Evolutionary conservation across 139 green algal genomes (phyloP).

Genomic region (Micromonas commoda): DNA sequence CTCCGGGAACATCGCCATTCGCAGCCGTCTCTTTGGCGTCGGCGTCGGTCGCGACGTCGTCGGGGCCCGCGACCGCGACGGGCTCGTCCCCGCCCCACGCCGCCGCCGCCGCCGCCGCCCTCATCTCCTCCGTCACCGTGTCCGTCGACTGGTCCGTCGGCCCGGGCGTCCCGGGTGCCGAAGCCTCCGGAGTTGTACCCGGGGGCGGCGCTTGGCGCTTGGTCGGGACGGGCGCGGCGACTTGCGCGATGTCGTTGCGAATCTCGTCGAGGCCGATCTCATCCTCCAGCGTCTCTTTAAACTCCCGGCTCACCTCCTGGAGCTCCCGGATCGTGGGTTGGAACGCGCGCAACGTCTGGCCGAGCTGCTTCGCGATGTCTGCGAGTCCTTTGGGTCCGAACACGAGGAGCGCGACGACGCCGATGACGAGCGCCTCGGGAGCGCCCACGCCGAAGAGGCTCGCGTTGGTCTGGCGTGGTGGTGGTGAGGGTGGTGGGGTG

Average conservation of each 20-base stretch:
- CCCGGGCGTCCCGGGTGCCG: constrained; percentile 12
- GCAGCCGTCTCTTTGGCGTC: no score
- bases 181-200: neutral
- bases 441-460: constrained; percentile 91
- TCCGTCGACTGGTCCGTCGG: constrained; percentile 4
- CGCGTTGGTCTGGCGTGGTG: constrained; percentile 15
- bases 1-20: neutral
- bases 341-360: constrained; percentile 71
- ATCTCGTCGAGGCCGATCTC: constrained; percentile 94
- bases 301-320: constrained; percentile 70
- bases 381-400: constrained; percentile 97
- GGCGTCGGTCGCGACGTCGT: no score
- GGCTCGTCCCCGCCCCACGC: constrained; percentile 58
- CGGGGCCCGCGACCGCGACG: no score
- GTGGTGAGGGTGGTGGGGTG: neutral
- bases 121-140: constrained; percentile 32
- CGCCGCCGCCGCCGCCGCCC: constrained; percentile 51
- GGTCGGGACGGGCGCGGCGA: constrained; percentile 21
- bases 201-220: neutral
- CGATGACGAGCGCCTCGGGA: constrained; percentile 91
- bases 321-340: constrained; percentile 93
- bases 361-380: constrained; percentile 80
- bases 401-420: constrained; percentile 91
- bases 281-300: constrained; percentile 82
- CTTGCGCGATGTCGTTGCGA: constrained; percentile 49